A percentile compares a stretch with the other conserved stretches of the same genome.
Evolutionary conservation across 2,329 filamentous ascomycete genomes (phyloP).

Genomic region (Fusarium luffae): DNA sequence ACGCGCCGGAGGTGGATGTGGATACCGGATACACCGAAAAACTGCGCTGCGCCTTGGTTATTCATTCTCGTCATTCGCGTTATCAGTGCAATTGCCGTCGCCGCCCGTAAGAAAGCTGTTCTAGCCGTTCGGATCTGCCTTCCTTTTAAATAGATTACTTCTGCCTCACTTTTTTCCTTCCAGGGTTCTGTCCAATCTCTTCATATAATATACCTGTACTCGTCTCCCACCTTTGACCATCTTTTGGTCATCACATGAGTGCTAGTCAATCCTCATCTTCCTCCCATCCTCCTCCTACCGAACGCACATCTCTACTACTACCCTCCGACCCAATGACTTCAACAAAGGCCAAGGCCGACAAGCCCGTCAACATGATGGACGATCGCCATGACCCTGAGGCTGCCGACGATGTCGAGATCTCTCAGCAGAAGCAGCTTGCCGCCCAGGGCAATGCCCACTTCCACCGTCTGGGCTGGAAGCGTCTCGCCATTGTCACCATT

Average conservation of each 20-base stretch:
- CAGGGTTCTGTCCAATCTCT: neutral
- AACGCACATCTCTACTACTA: slow-evolving; percentile 15
- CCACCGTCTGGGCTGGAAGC: slow-evolving; percentile 38
- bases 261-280: neutral
- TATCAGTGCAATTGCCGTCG: neutral
- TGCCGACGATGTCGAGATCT: slow-evolving; percentile 28
- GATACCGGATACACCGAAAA: slow-evolving; percentile 30
- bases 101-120: slow-evolving; percentile 33
- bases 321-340: slow-evolving; percentile 15
- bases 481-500: slow-evolving; percentile 36
- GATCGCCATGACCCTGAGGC: slow-evolving; percentile 16
- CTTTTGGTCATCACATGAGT: slow-evolving; percentile 16
- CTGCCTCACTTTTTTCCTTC: neutral
- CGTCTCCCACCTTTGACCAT: neutral
- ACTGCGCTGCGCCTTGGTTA: slow-evolving; percentile 12
- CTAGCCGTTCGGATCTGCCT: slow-evolving; percentile 20
- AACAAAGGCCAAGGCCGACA: slow-evolving; percentile 9
- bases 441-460: slow-evolving; percentile 36
- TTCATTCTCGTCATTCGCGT: neutral
- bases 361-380: slow-evolving; percentile 32
- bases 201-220: neutral
- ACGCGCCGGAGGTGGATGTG: slow-evolving; percentile 31
- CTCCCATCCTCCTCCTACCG: slow-evolving; percentile 11
- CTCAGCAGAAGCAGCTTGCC: slow-evolving; percentile 35
- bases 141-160: slow-evolving; percentile 14